Conservation (phyloP, 1,284 basidiomycete genomes). For the Puccinia novopanici region DNA sequence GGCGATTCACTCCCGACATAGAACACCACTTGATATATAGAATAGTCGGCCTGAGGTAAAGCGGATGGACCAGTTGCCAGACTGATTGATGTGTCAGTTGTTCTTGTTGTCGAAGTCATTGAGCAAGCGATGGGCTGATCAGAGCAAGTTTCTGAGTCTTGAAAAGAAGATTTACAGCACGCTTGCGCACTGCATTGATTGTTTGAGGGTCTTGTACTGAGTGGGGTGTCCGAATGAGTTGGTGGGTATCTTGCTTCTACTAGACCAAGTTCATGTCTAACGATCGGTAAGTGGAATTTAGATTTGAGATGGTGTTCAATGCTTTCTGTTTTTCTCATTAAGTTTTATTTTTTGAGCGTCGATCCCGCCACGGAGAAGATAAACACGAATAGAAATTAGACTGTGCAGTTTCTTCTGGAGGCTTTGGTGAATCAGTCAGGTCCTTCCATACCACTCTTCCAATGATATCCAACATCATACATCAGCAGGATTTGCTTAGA, state of each 20-base stretch:
- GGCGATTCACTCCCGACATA: conserved; percentile 55
- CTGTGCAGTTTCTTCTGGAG: conserved; percentile 53
- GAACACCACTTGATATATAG: conserved; percentile 57
- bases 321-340: neutral
- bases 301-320: conserved; percentile 15
- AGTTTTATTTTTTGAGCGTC: conserved; percentile 2
- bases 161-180: conserved; percentile 27
- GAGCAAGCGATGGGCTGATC: conserved; percentile 28
- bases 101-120: conserved; percentile 2
- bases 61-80: neutral
- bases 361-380: neutral
- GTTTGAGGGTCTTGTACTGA: neutral
- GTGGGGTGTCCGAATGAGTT: neutral
- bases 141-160: conserved; percentile 22
- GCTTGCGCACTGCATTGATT: conserved; percentile 31
- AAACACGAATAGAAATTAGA: conserved; percentile 51
- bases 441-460: conserved; percentile 65
- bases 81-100: conserved; percentile 20
- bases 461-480: conserved; percentile 80
- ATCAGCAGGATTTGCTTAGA: conserved; percentile 65
- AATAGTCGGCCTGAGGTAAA: neutral
- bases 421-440: conserved; percentile 49
- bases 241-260: neutral
- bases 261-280: conserved; percentile 18
- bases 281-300: conserved; percentile 19